phyloP scores from a whole-genome alignment of 257 asterid genomes.

The Capsicum baccatum region DNA sequence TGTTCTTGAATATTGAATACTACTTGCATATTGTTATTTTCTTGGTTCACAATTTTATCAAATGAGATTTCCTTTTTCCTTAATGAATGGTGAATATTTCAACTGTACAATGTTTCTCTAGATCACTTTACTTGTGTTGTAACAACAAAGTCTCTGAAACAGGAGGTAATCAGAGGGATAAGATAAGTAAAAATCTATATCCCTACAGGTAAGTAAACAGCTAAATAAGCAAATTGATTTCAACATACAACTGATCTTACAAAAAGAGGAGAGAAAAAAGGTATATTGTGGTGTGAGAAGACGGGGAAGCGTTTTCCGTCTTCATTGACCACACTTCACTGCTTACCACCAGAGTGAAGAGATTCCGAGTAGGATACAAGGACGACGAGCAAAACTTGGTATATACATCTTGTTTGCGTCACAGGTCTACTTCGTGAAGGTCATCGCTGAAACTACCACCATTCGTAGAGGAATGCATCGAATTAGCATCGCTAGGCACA shows the following conservation, averaged over 20 bases:
- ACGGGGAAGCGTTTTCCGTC: not conserved
- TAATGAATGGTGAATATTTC: no score
- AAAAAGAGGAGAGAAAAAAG: not conserved
- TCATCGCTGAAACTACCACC: no score
- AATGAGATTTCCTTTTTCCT: no score
- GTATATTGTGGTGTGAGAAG: not conserved
- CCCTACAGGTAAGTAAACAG: slow-evolving; percentile 47
- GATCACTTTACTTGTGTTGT: no score
- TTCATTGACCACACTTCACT: slow-evolving; percentile 14
- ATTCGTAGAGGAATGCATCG: no score
- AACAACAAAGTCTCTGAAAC: no score
- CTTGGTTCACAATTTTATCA: no score
- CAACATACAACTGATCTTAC: slow-evolving; percentile 47
- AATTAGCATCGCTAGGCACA: no score
- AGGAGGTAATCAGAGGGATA: no score
- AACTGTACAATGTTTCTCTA: no score
- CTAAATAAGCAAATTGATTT: slow-evolving; percentile 42
- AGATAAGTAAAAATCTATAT: slow-evolving; percentile 41
- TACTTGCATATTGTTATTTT: slow-evolving; percentile 31
- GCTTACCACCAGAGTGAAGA: slow-evolving; percentile 1
- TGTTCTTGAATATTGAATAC: no score
- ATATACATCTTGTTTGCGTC: slow-evolving; percentile 55
- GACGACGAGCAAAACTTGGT: slow-evolving; percentile 43
- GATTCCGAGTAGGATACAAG: slow-evolving; percentile 17
- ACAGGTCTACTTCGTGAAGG: no score